Base-by-base conservation (phyloP, 2,329 filamentous ascomycete genomes). In the Phoma sp. region DNA sequence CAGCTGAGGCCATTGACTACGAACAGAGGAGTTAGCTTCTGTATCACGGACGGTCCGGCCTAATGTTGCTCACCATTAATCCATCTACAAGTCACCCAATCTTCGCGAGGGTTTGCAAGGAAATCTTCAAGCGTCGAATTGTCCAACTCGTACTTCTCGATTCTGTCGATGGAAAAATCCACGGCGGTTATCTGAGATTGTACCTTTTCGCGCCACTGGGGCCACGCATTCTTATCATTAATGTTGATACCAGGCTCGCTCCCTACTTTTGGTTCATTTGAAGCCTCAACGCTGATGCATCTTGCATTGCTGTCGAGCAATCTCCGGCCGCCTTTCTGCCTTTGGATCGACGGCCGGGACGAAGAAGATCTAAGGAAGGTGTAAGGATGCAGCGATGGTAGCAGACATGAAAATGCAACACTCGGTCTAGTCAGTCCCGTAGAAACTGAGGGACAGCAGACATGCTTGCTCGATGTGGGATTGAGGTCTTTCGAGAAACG, bases 1-100 rank as follows among this genome's bases (percentile, higher is more conserved):
- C 91, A 96, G 63, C 89, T 94, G 6, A 96, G 78, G 0, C 93
- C 92, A 71, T 96, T 96, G 67, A 96, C 87, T 55, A 27, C 10
- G 17, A 46, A 9, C 19, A 27, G 8, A 4, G 13, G 15, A 7
- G 7, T 54, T 15, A 49, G 45, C 17, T 6, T 22, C 13, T 10
- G 4, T 10, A 15, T 32, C 3, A 12, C 1, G 31, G 13, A 17
- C 27, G 13, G 5, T 19, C 39, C 15, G 6, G 9, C 4, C 7
- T 24, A 4, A 9, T 15, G n/a, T 36, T 4, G 2, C 51, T 96
- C 96, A 68, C 96, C 87, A 67, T 93, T 96, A 75, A 97, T 95
- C 92, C 93, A 97, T 15, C 93, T 84, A 66, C 91, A 95, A 59
- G 85, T 85, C 24, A 86, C 85, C 86, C 90, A 93, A 1, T 81